These are phyloP conservation scores for Hanseniaspora uvarum DNA, from an alignment of 1,139 yeast species.

Conservation along the genomic window DNA sequence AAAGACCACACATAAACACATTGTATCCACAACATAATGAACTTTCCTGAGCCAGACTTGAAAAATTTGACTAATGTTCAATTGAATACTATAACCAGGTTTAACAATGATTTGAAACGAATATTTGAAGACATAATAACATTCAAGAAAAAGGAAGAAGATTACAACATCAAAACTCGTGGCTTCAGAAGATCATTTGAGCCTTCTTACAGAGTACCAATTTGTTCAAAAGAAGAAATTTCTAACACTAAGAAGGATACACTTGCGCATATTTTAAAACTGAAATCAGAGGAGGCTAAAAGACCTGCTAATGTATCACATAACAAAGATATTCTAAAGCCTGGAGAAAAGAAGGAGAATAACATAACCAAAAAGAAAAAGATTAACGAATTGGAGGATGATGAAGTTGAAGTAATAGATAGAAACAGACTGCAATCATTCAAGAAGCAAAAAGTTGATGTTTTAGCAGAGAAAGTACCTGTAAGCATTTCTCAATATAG, in stretches of 20 bases:
- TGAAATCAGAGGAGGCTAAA: slow-evolving; percentile 40
- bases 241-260: slow-evolving; percentile 59
- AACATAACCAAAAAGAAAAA: slow-evolving; percentile 50
- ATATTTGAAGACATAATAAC: background rate
- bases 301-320: slow-evolving; percentile 55
- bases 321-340: slow-evolving; percentile 70
- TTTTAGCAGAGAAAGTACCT: background rate
- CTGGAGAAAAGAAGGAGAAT: slow-evolving; percentile 61
- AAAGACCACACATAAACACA: no score
- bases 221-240: slow-evolving; percentile 65
- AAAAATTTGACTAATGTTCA: background rate
- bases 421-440: background rate
- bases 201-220: slow-evolving; percentile 26
- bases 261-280: slow-evolving; percentile 23
- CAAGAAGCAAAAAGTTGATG: background rate
- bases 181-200: slow-evolving; percentile 25
- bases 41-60: background rate
- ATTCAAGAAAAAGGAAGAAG: background rate
- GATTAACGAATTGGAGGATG: slow-evolving; percentile 49
- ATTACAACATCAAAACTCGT: background rate
- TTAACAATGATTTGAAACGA: background rate
- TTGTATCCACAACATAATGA: background rate
- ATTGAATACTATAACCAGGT: background rate
- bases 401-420: background rate
- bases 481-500: slow-evolving; percentile 6